Evolutionary conservation across 2,329 filamentous ascomycete genomes (phyloP).

Genomic region (Akanthomyces dipterigenus): DNA sequence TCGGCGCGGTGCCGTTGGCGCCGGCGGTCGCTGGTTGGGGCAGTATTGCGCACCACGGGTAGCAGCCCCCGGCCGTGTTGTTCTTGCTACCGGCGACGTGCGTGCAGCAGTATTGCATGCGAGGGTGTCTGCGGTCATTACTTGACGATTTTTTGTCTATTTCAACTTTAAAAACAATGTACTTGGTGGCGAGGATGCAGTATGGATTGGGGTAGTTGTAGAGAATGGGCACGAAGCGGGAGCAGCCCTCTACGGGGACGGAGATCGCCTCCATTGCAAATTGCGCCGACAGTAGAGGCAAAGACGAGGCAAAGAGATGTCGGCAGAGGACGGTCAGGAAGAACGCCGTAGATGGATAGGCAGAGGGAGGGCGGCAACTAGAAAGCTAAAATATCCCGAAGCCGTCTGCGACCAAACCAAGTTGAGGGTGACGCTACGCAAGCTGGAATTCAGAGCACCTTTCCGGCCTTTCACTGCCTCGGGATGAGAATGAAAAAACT

Average conservation of each 20-base stretch:
- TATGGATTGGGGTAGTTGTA: not conserved
- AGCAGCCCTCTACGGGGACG: not conserved
- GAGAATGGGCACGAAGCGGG: not conserved
- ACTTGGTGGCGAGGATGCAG: not conserved
- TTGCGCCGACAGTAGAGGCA: no score
- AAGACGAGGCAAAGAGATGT: not conserved
- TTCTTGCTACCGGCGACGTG: not conserved
- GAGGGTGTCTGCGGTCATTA: not conserved
- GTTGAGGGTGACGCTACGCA: not conserved
- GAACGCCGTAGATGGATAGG: not conserved
- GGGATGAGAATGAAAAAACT: not conserved
- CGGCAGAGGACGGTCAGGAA: not conserved
- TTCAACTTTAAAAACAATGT: not conserved
- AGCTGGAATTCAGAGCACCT: not conserved
- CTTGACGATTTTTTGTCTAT: not conserved
- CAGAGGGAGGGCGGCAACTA: not conserved
- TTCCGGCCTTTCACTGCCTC: not conserved
- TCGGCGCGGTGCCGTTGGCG: not conserved
- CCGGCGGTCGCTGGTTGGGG: not conserved
- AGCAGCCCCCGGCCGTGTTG: not conserved
- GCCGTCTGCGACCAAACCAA: not conserved
- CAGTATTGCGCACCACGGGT: not conserved
- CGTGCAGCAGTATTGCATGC: not conserved
- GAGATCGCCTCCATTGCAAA: not conserved
- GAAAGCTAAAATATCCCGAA: not conserved